A percentile compares a stretch with the other conserved stretches of the same genome.
phyloP scores from a whole-genome alignment of 352 stramenopile species.

The Phytophthora uliginosa region DNA sequence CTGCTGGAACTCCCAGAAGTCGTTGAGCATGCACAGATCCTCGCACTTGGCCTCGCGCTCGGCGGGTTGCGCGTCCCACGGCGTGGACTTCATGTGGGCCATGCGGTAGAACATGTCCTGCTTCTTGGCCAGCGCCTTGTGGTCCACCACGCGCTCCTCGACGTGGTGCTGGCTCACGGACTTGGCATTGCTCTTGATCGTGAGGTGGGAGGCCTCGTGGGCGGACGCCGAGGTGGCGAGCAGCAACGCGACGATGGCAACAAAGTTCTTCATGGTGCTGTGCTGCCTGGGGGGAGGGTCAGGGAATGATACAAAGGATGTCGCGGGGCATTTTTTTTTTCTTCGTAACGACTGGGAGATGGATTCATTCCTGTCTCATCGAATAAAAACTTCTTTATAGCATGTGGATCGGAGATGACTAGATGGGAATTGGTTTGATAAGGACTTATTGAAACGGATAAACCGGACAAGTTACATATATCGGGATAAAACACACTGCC shows the following conservation, averaged over 20 bases:
- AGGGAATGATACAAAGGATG: slow-evolving; percentile 22
- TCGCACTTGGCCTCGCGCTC: slow-evolving; percentile 67
- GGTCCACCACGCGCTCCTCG: slow-evolving; percentile 34
- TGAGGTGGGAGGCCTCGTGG: slow-evolving; percentile 20
- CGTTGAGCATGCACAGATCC: slow-evolving; percentile 64
- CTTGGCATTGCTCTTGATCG: slow-evolving; percentile 26
- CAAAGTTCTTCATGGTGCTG: slow-evolving; percentile 34
- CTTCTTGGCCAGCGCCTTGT: slow-evolving; percentile 38
- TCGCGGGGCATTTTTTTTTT: neutral
- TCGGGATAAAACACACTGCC: neutral
- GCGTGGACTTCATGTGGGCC: slow-evolving; percentile 68
- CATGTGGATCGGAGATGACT: neutral
- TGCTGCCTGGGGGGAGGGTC: neutral
- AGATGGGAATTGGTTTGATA: too few relatives aligned
- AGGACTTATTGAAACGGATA: too few relatives aligned
- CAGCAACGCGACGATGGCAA: slow-evolving; percentile 18
- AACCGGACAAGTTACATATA: too few relatives aligned
- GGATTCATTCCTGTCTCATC: neutral
- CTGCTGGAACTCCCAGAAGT: slow-evolving; percentile 72
- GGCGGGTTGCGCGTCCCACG: slow-evolving; percentile 62
- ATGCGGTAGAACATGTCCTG: slow-evolving; percentile 56
- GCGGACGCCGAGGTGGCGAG: slow-evolving; percentile 18
- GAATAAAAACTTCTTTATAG: neutral
- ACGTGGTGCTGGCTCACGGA: slow-evolving; percentile 18
- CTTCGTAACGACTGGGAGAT: slow-evolving; percentile 1